Conservation (phyloP, 2,329 filamentous ascomycete species). For the Penicillium paneum region DNA sequence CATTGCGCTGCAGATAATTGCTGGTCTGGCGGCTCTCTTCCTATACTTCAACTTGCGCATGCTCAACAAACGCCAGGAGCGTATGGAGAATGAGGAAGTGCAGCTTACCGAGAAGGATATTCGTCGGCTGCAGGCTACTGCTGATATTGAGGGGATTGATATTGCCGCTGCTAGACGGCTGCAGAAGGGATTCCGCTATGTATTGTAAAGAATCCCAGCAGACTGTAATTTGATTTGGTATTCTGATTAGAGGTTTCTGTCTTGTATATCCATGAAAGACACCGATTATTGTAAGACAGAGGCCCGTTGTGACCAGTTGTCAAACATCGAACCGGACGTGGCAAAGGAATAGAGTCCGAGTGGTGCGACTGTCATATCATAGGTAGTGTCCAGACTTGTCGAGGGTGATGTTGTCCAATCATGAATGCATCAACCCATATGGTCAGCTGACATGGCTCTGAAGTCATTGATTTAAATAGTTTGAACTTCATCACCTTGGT, state of each 20-base stretch:
- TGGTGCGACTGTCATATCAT: neutral
- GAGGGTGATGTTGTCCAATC: neutral
- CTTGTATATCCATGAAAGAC: neutral
- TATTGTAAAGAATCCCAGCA: slow-evolving; percentile 32
- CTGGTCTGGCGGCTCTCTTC: slow-evolving; percentile 33
- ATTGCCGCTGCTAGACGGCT: slow-evolving; percentile 49
- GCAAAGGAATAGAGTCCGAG: neutral
- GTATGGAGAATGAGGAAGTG: slow-evolving; percentile 49
- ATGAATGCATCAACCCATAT: neutral
- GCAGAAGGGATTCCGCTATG: slow-evolving; percentile 56
- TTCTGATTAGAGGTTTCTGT: neutral
- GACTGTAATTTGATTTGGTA: neutral
- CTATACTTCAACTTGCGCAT: slow-evolving; percentile 41
- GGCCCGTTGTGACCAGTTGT: no score
- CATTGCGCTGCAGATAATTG: slow-evolving; percentile 42
- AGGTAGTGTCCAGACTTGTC: neutral
- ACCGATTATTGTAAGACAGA: no score
- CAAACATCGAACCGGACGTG: neutral
- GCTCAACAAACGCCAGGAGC: slow-evolving; percentile 52
- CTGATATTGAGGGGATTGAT: slow-evolving; percentile 52
- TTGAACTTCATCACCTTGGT: neutral
- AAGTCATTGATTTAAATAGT: slow-evolving; percentile 4
- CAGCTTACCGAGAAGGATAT: slow-evolving; percentile 49
- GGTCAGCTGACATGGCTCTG: slow-evolving; percentile 3
- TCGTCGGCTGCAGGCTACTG: slow-evolving; percentile 48